Evolutionary conservation across 2,329 filamentous ascomycete genomes (phyloP), one percentile per base, ranked within the genome.

Genomic region (Pseudogymnoascus sp.): DNA sequence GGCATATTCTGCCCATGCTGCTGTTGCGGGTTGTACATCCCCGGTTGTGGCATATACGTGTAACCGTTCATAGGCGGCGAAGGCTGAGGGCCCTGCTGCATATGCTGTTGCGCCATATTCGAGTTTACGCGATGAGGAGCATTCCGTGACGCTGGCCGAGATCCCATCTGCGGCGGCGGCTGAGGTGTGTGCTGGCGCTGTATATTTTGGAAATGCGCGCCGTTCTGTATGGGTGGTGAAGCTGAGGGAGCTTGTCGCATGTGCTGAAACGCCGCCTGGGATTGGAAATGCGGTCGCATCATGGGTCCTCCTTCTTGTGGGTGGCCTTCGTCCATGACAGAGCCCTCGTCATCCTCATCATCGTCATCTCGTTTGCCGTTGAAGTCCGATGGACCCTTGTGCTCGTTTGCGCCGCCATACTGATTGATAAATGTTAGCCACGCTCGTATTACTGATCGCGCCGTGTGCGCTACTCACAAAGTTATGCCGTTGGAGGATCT

Each of bases 321-420:
- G 5, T 89, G 90, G 63, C 82, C 88, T 31, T 89, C 88, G 63
- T 88, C 87, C 61, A 91, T 86, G 8, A 52, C 45, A 52, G 45
- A 52, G 38, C 92, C 88, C 23, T 90, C 89, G 28, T 89, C 90
- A 14, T 96, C 92, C 59, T 97, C 93, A 61, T 95, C 91, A 68
- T 89, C 89, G 66, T 89, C 88, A 63, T 83, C 84, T 63, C 81
- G 81, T 75, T 88, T 88, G 67, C 91, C 91, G 72, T 88, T 90
- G 77, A 96, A 99, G 76, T 99, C 95, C 62, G 84, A 83, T 0
- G 95, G 95, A 1, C 93, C 93, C 78, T 97, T 99, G 78, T 97
- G 93, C 76, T 99, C 95, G 76, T 95, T 96, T 49, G 93, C 88
- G 64, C 87, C 88, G 70, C 92, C 92, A 80, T 96, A 96, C 92